Percentiles rank a stretch among this genome's conserved stretches.
Conservation (phyloP, 345 rosid species). For the Barbarea vulgaris region DNA sequence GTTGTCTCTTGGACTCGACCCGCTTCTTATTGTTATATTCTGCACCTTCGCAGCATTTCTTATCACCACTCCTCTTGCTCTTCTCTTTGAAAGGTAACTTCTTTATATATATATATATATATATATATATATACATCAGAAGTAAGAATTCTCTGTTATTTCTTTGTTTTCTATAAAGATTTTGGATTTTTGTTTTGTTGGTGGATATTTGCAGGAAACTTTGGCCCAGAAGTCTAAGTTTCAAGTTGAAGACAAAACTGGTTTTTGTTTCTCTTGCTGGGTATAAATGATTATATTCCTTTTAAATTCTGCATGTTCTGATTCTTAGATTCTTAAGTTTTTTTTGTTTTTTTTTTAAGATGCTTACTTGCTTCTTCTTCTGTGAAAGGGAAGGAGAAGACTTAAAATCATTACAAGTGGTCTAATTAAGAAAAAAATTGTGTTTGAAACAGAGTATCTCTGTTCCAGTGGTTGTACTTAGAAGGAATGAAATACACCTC, state of each 20-base stretch:
- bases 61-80: slow-evolving; percentile 64
- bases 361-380: neutral
- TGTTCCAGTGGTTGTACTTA: slow-evolving; percentile 74
- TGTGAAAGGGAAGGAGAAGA: neutral
- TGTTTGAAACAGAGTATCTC: slow-evolving; percentile 60
- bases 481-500: slow-evolving; percentile 83
- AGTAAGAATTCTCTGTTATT: neutral
- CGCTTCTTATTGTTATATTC: slow-evolving; percentile 61
- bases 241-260: slow-evolving; percentile 64
- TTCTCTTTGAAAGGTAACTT: slow-evolving; percentile 66
- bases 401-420: neutral
- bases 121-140: too few relatives aligned
- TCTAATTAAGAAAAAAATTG: slow-evolving; percentile 1
- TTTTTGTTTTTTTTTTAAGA: too few relatives aligned
- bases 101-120: too few relatives aligned
- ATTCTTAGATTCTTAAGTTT: too few relatives aligned
- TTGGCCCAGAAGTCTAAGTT: slow-evolving; percentile 64
- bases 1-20: slow-evolving; percentile 70
- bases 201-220: slow-evolving; percentile 53
- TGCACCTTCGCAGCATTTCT: slow-evolving; percentile 62
- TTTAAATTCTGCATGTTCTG: slow-evolving; percentile 1
- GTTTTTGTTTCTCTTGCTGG: slow-evolving; percentile 70
- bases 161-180: neutral
- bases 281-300: slow-evolving; percentile 50
- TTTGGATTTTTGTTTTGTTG: neutral